Conservation (phyloP, 2,329 filamentous ascomycete species). For the Sporothrix euskadiensis region DNA sequence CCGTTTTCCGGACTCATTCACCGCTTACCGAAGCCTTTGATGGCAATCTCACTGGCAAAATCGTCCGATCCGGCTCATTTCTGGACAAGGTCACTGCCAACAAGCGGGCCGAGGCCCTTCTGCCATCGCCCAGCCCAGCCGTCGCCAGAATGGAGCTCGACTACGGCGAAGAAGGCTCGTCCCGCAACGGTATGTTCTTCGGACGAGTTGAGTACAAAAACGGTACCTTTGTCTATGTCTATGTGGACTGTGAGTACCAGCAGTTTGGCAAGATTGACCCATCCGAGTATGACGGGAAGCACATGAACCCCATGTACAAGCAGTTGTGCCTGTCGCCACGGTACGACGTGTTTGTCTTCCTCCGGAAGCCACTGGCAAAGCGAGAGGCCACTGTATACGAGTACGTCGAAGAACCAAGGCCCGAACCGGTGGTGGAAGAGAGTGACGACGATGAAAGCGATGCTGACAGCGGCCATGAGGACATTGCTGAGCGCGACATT, state of each 20-base stretch:
- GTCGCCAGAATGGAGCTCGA: conserved; percentile 26
- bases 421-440: neutral
- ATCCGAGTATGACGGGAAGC: conserved; percentile 13
- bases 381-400: conserved; percentile 3
- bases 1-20: conserved; percentile 28
- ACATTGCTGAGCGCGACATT: neutral
- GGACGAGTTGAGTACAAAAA: conserved; percentile 21
- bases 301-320: conserved; percentile 18
- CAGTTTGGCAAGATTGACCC: conserved; percentile 29
- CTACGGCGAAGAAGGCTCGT: conserved; percentile 16
- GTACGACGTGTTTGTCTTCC: conserved; percentile 31
- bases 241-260: conserved; percentile 30
- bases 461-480: neutral
- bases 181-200: conserved; percentile 32
- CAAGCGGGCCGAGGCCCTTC: conserved; percentile 6
- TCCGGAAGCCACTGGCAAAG: neutral
- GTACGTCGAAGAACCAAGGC: conserved; percentile 23
- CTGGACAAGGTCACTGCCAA: conserved; percentile 31
- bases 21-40: neutral
- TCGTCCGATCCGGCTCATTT: conserved; percentile 27
- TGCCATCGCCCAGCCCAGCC: neutral
- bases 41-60: conserved; percentile 6
- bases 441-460: neutral
- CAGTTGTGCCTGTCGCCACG: conserved; percentile 19
- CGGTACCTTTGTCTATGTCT: conserved; percentile 21